Conservation (phyloP, 2,329 filamentous ascomycete genomes). For the Epichloe amarillans region DNA sequence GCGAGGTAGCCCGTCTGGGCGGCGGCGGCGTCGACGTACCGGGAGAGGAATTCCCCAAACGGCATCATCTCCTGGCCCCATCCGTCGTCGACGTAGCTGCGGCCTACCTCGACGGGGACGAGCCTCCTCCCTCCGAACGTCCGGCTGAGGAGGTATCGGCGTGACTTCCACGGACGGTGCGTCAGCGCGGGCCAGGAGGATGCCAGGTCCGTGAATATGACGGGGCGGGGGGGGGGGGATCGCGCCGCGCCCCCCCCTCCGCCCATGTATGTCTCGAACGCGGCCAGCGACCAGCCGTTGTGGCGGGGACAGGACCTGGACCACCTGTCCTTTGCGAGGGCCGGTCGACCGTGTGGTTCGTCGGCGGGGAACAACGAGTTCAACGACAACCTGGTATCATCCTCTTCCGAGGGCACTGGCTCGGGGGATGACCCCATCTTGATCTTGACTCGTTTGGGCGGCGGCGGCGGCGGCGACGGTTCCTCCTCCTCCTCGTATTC, state of each 20-base stretch:
- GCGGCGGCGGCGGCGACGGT: conserved; percentile 1
- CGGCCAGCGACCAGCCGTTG: conserved; percentile 36
- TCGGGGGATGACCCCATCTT: background rate
- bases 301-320: conserved; percentile 15
- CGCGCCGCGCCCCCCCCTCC: conserved; percentile 11
- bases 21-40: conserved; percentile 34
- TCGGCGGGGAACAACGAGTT: conserved; percentile 11
- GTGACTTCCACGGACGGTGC: conserved; percentile 55
- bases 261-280: conserved; percentile 50
- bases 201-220: conserved; percentile 56
- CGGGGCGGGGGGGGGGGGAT: conserved; percentile 40
- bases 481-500: background rate
- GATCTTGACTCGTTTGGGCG: conserved; percentile 11
- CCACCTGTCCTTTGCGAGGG: conserved; percentile 10
- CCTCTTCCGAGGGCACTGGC: no score
- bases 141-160: conserved; percentile 56
- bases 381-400: no score
- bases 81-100: conserved; percentile 72
- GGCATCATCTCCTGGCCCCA: conserved; percentile 75
- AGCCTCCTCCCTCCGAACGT: conserved; percentile 68
- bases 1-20: conserved; percentile 62
- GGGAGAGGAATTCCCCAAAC: conserved; percentile 56
- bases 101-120: conserved; percentile 74
- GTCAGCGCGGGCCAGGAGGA: conserved; percentile 63
- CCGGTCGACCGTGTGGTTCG: conserved; percentile 18